Evolutionary conservation across 768 basidiomycete species (phyloP).

Genomic region (Jaapia argillacea): DNA sequence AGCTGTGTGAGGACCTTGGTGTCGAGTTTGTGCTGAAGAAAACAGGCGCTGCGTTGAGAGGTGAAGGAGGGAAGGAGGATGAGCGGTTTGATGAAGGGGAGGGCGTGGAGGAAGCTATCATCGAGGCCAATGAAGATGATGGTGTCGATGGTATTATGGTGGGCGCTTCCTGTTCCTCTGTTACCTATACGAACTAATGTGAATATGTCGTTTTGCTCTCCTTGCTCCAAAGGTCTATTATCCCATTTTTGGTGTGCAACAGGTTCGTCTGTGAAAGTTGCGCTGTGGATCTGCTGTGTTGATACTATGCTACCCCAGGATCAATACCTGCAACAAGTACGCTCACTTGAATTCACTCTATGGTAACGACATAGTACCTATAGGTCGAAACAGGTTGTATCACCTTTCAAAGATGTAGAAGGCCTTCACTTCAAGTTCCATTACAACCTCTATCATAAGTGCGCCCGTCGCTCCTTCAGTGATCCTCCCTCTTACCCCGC

Average conservation of each 20-base stretch:
- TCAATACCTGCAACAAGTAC: constrained; percentile 91
- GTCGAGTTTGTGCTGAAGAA: constrained; percentile 76
- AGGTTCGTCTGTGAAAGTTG: constrained; percentile 66
- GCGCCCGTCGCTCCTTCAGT: constrained; percentile 12
- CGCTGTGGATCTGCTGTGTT: too few species aligned
- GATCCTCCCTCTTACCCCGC: too few species aligned
- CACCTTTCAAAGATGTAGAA: constrained; percentile 95
- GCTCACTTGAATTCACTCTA: constrained; percentile 4
- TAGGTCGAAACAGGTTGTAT: constrained; percentile 87
- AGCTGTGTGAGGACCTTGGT: constrained; percentile 83
- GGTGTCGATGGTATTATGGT: constrained; percentile 94
- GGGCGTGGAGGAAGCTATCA: constrained; percentile 92
- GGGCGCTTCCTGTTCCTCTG: not conserved
- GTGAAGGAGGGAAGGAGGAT: constrained; percentile 23
- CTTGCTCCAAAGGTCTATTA: constrained; percentile 67
- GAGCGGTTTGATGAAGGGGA: constrained; percentile 54
- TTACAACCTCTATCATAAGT: constrained; percentile 95
- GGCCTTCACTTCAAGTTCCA: constrained; percentile 95
- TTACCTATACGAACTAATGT: constrained; percentile 3
- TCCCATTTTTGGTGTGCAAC: constrained; percentile 86
- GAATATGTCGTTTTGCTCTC: not conserved
- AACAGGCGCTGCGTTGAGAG: constrained; percentile 52
- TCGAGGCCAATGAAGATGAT: constrained; percentile 87
- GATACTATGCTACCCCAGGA: too few species aligned
- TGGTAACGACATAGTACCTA: too few species aligned